These are phyloP conservation scores for Aspergillaceae sp. DNA, from an alignment of 2,329 filamentous ascomycete genomes.

Conservation along the genomic window DNA sequence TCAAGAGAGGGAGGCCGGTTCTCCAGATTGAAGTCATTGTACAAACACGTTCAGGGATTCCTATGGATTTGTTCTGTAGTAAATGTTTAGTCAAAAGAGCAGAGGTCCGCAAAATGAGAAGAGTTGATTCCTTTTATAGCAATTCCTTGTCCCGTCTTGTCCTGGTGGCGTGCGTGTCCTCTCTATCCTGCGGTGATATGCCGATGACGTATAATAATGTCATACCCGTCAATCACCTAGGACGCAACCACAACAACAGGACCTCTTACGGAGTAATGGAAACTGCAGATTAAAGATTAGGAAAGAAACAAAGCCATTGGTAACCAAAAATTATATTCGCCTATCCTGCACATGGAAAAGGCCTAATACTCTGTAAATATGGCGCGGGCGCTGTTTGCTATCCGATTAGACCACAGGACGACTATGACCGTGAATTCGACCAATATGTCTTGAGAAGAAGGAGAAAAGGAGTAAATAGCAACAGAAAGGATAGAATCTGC, in stretches of 20 bases:
- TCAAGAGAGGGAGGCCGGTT: not conserved
- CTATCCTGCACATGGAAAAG: not conserved
- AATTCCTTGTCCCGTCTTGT: not conserved
- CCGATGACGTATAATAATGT: constrained; percentile 5
- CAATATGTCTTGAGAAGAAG: not conserved
- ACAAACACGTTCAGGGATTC: too few relatives aligned
- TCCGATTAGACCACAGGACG: not conserved
- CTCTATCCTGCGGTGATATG: too few relatives aligned
- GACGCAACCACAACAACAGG: not conserved
- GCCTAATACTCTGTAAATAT: not conserved
- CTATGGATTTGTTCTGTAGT: not conserved
- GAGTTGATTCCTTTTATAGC: not conserved
- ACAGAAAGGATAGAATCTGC: not conserved
- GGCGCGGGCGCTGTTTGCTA: not conserved
- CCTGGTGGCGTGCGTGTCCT: not conserved
- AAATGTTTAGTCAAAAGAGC: not conserved
- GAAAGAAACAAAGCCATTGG: not conserved
- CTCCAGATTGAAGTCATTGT: not conserved
- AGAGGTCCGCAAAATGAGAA: not conserved
- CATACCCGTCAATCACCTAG: not conserved
- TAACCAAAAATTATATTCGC: not conserved
- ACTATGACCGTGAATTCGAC: not conserved
- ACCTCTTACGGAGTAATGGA: not conserved
- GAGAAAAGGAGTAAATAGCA: not conserved
- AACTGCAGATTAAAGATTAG: not conserved